Evolutionary conservation across 805 yeast genomes (phyloP).

Genomic region (Hemisphaericaspora nanyangensis): DNA sequence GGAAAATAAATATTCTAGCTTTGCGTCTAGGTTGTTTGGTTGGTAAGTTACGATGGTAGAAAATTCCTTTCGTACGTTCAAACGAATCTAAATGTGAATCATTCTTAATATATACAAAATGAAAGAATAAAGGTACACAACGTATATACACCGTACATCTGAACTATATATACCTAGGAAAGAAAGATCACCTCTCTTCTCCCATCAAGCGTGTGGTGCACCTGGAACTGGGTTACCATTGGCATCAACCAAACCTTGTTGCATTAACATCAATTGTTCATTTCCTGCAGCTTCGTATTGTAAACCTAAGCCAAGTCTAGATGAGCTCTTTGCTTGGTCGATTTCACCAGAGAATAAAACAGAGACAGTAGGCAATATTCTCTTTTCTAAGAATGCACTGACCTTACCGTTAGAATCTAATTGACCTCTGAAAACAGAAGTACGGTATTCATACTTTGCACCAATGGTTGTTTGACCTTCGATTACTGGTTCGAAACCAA

Average conservation of each 20-base stretch:
- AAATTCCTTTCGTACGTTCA: too few relatives aligned
- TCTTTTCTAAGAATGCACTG: conserved; percentile 85
- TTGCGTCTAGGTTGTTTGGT: conserved; percentile 34
- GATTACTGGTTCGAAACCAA: conserved; percentile 77
- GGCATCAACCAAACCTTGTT: conserved; percentile 78
- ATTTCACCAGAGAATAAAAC: conserved; percentile 87
- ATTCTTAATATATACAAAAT: conserved; percentile 1
- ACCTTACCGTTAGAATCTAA: conserved; percentile 89
- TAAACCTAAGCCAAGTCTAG: conserved; percentile 88
- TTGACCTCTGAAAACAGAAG: conserved; percentile 92
- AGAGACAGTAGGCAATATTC: conserved; percentile 87
- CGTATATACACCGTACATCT: too few relatives aligned
- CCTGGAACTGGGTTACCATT: conserved; percentile 85
- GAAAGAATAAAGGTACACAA: too few relatives aligned
- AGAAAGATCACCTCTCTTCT: conserved; percentile 3
- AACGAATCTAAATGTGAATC: too few relatives aligned
- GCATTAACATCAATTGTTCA: conserved; percentile 89
- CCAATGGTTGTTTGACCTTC: conserved; percentile 94
- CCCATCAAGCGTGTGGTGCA: conserved; percentile 62
- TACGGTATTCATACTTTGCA: conserved; percentile 97
- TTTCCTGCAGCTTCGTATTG: conserved; percentile 95
- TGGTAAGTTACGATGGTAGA: too few relatives aligned
- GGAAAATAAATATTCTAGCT: conserved; percentile 10
- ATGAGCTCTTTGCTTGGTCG: conserved; percentile 69
- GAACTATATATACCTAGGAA: not conserved